phyloP scores from a whole-genome alignment of 1,284 basidiomycete species.

The Tilletia setariae region DNA sequence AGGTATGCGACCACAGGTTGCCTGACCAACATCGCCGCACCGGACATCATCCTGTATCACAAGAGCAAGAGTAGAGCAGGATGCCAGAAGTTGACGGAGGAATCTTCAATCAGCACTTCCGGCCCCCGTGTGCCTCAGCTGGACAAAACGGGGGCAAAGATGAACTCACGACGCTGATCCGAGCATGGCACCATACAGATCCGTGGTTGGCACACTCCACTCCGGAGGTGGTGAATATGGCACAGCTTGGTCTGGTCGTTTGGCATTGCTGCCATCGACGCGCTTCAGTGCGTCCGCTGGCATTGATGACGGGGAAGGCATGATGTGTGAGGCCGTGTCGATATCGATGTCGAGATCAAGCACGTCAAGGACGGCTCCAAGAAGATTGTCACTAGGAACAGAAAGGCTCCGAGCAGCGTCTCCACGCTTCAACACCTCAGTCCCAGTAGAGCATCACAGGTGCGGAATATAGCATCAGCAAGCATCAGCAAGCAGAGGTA shows the following conservation, averaged over 20 bases:
- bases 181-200: constrained; percentile 13
- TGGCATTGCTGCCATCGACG: constrained; percentile 12
- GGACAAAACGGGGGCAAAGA: background rate
- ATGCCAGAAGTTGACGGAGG: background rate
- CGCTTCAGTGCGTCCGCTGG: background rate
- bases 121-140: too few relatives aligned
- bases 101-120: too few relatives aligned
- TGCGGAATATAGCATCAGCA: too few relatives aligned
- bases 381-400: too few relatives aligned
- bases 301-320: background rate
- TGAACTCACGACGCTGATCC: constrained; percentile 5
- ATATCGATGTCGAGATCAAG: background rate
- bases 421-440: too few relatives aligned
- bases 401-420: too few relatives aligned
- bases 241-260: background rate
- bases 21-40: constrained; percentile 13
- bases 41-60: constrained; percentile 7
- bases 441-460: too few relatives aligned
- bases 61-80: background rate
- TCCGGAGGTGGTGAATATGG: constrained; percentile 6
- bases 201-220: background rate
- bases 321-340: background rate
- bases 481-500: too few relatives aligned
- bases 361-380: background rate
- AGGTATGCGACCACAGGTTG: constrained; percentile 11